Evolutionary conservation across 2,329 filamentous ascomycete species (phyloP), one percentile per base, ranked within the genome.

Genomic region (Esteya vermicola): DNA sequence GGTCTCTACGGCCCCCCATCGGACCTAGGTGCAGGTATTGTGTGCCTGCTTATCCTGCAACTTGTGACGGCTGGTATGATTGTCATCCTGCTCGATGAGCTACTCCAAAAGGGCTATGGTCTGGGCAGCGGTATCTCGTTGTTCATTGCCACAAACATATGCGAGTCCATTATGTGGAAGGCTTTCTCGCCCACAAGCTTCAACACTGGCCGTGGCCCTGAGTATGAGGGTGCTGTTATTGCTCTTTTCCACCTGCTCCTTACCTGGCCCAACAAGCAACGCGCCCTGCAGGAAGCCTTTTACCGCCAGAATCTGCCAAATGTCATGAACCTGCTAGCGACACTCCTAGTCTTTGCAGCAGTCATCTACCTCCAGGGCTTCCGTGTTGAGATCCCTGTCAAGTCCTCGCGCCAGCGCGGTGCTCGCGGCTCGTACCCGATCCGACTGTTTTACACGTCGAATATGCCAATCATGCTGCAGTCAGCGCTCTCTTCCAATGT

Each of bases 381-480:
- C 85, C 91, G 91, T 52, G 91, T 98, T 58, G 91, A 98, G 70
- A 98, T 98, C 59, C 93, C 93, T 47, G 91, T 98, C 75, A 98
- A 98, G 80, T 95, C 88, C 45, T 89, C 86, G 54, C 88, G 91
- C 67, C 91, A 98, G 76, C 88, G 91, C 73, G 91, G 91, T 64
- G 91, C 93, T 61, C 89, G 91, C 56, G 93, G 89, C 57, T 93
- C 88, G 31, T 98, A 96, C 76, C 91, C 91, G 55, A 78, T 98
- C 62, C 89, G 93, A 57, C 84, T 98, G 45, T 98, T 98, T 78
- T 98, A 98, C 72, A 98, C 91, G 59, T 95, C 88, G 62, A 98
- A 98, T 81, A 98, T 98, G 93, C 91, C 91, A 59, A 98, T 98
- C 68, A 98, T 98, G 91, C 75, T 98, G 62, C 93, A 98, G 72